Evolutionary conservation across 139 green algal species (phyloP).

Genomic region (Eudorina sp.): DNA sequence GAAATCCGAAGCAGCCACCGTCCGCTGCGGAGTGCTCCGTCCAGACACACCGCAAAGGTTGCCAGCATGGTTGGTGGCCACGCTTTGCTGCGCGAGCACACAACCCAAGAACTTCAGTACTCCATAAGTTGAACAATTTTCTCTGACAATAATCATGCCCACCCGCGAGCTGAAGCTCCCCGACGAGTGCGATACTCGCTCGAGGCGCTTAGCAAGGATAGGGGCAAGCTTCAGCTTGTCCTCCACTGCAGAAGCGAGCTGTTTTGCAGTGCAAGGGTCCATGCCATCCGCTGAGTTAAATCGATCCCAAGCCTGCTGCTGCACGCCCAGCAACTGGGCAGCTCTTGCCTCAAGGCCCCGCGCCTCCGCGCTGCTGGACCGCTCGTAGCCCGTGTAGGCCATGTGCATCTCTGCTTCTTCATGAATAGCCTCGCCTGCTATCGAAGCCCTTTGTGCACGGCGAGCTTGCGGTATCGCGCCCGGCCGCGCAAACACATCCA

Average conservation of each 20-base stretch:
- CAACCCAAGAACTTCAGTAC: not conserved
- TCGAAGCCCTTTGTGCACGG: not conserved
- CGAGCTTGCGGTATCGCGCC: not conserved
- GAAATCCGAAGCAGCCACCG: slow-evolving; percentile 1
- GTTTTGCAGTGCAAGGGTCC: not conserved
- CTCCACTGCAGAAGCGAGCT: slow-evolving; percentile 31
- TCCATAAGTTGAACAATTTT: not conserved
- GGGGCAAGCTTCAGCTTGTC: slow-evolving; percentile 52
- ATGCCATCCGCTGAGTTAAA: slow-evolving; percentile 19
- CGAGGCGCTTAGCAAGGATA: slow-evolving; percentile 39
- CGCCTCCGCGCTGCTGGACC: slow-evolving; percentile 13
- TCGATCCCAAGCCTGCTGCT: slow-evolving; percentile 27
- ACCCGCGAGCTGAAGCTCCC: slow-evolving; percentile 51
- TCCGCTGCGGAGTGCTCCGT: slow-evolving; percentile 26
- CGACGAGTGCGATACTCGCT: slow-evolving; percentile 44
- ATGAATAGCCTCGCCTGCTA: slow-evolving; percentile 13
- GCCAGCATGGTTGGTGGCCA: not conserved
- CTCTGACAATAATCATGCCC: not conserved
- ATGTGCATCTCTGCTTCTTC: slow-evolving; percentile 3
- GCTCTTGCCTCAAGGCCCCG: slow-evolving; percentile 6
- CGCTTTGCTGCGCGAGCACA: slow-evolving; percentile 22
- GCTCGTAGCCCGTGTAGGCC: not conserved
- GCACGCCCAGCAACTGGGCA: not conserved
- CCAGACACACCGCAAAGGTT: not conserved
- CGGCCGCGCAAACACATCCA: slow-evolving; percentile 11